Base-by-base conservation (phyloP, 768 basidiomycete genomes). In the Russula brevipes region DNA sequence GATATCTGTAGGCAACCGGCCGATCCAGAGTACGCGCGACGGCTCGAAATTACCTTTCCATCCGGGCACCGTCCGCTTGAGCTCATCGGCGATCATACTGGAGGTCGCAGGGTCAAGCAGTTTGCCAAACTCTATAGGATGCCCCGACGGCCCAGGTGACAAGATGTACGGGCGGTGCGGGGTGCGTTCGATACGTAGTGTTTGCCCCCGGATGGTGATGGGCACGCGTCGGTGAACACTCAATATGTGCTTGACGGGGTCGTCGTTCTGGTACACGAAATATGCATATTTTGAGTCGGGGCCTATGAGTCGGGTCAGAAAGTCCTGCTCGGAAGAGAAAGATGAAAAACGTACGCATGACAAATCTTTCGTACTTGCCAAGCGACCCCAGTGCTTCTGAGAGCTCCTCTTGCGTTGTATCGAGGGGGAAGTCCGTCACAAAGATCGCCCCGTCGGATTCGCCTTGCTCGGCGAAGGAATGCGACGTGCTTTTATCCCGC, bases 11-110 rank as follows among this genome's bases (percentile, higher is more conserved):
- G 63, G 63, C 12, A 64, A 17, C 33, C 53, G 19, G 2, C 63
- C 63, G 41, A 64, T 24, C 63, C 63, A 64, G 24, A 64, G 33
- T 42, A 64, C 63, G 6, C 54, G 63, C 16, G 58, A 60, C 6
- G 58, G 58, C 19, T 19, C 58, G 3, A 19, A 38, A 12, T 11
- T 30, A n/a, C 63, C 63, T 44, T 17, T 59, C 58, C 58, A 58
- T 4, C 46, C 7, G 35, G 63, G 58, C 11, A 64, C 53, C 11
- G 53, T 55, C 36, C 12, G n/a, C 41, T 33, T 59, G 53, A 60
- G 58, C 11, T 64, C 58, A 17, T 55, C 17, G 39, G 55, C 6
- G 53, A 60, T 36, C 4, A 52, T 47, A 0, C 3, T 39, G 4
- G 53, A 59, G 12, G 14, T 16, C 7, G 24, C 41, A 5, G 53